Evolutionary conservation across 148 eudicot genomes (phyloP).

Genomic region (Fagopyrum homotropicum): DNA sequence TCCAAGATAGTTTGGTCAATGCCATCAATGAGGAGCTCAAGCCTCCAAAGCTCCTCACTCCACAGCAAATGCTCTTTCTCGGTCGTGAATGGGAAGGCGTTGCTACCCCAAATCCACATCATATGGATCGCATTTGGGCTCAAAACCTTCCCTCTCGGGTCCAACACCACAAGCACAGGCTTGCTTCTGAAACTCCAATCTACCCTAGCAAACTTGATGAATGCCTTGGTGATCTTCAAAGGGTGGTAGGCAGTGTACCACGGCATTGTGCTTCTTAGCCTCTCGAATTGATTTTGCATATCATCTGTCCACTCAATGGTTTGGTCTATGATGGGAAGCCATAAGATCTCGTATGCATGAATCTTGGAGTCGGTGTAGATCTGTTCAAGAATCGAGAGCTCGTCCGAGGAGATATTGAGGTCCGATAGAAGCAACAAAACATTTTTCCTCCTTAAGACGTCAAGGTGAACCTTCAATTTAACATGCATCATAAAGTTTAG

Average conservation of each 20-base stretch:
- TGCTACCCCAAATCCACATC: constrained; percentile 81
- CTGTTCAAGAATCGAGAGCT: constrained; percentile 57
- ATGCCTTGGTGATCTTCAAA: constrained; percentile 27
- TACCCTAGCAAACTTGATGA: constrained; percentile 36
- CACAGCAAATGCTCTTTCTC: constrained; percentile 38
- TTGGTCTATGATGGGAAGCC: constrained; percentile 53
- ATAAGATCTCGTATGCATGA: constrained; percentile 45
- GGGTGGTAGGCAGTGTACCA: constrained; percentile 64
- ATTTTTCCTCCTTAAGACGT: constrained; percentile 45
- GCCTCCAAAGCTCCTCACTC: constrained; percentile 54
- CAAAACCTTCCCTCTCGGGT: constrained; percentile 52
- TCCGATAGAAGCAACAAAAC: constrained; percentile 59
- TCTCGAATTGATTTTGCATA: constrained; percentile 32
- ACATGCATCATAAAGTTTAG: background rate
- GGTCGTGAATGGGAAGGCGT: constrained; percentile 59
- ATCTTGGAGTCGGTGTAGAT: constrained; percentile 42
- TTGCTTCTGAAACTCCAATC: constrained; percentile 49
- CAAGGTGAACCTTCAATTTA: constrained; percentile 31
- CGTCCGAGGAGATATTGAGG: constrained; percentile 49
- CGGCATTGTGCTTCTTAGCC: constrained; percentile 39
- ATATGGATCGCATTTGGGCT: constrained; percentile 65
- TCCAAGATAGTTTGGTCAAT: constrained; percentile 37
- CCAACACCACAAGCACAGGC: constrained; percentile 57
- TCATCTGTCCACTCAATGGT: constrained; percentile 32
- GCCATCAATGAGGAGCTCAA: constrained; percentile 47